Conservation (phyloP, 2,329 filamentous ascomycete genomes). For the Pseudodiploospora longispora region DNA sequence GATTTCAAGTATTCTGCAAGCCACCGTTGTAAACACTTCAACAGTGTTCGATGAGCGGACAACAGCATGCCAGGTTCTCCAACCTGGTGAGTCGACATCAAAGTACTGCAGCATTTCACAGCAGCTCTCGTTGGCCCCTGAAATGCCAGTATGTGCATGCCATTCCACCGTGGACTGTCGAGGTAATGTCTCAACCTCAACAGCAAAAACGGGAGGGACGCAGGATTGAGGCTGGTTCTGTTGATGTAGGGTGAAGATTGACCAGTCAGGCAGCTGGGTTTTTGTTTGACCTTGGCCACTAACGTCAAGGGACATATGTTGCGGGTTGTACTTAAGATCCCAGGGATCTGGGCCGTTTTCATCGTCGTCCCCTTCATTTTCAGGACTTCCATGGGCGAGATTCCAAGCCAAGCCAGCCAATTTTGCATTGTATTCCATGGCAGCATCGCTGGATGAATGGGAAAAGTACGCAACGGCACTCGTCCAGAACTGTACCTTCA, state of each 20-base stretch:
- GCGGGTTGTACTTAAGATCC: slow-evolving; percentile 53
- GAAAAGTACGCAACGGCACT: slow-evolving; percentile 70
- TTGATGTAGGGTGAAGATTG: slow-evolving; percentile 30
- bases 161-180: slow-evolving; percentile 72
- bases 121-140: slow-evolving; percentile 19
- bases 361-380: slow-evolving; percentile 26
- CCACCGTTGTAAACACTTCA: slow-evolving; percentile 23
- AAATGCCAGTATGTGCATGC: slow-evolving; percentile 60
- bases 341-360: slow-evolving; percentile 56
- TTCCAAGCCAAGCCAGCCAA: slow-evolving; percentile 42
- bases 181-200: slow-evolving; percentile 70
- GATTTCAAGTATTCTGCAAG: slow-evolving; percentile 8
- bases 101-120: slow-evolving; percentile 16
- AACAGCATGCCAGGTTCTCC: slow-evolving; percentile 23
- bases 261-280: slow-evolving; percentile 42
- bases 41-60: slow-evolving; percentile 13
- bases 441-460: slow-evolving; percentile 17
- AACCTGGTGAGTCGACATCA: slow-evolving; percentile 13
- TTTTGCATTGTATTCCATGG: slow-evolving; percentile 26
- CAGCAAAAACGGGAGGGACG: slow-evolving; percentile 62
- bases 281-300: slow-evolving; percentile 16
- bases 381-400: slow-evolving; percentile 29
- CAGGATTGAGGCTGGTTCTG: slow-evolving; percentile 25
- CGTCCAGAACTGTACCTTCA: slow-evolving; percentile 66
- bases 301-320: slow-evolving; percentile 34